Evolutionary conservation across 1,139 yeast species (phyloP).

Genomic region (Blastobotrys arbuscula): DNA sequence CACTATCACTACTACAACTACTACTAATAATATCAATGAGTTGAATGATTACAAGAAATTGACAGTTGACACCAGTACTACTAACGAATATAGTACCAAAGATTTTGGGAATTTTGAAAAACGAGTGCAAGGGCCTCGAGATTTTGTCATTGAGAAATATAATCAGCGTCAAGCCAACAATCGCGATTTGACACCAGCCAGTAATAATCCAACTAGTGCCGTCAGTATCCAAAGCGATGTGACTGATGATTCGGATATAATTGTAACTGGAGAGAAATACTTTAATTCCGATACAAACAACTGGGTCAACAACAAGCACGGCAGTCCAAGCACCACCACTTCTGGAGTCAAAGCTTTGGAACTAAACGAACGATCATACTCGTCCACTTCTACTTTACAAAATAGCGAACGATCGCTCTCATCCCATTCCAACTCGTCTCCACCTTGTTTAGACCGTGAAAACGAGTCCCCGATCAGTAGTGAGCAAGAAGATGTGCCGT

Average conservation of each 20-base stretch:
- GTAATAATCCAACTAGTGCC: neutral
- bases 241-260: slow-evolving; percentile 11
- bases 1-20: no score
- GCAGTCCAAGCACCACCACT: no score
- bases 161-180: no score
- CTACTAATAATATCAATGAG: no score
- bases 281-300: neutral
- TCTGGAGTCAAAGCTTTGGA: neutral
- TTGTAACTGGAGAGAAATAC: slow-evolving; percentile 8
- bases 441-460: slow-evolving; percentile 18
- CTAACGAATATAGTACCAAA: no score
- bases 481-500: slow-evolving; percentile 18
- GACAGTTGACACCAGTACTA: neutral
- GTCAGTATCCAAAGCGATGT: neutral
- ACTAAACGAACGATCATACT: neutral
- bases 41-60: neutral
- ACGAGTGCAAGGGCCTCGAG: slow-evolving; percentile 7
- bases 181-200: neutral
- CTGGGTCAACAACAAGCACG: neutral
- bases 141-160: neutral
- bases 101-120: neutral
- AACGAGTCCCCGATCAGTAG: slow-evolving; percentile 22
- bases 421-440: slow-evolving; percentile 14
- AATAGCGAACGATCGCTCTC: slow-evolving; percentile 13
- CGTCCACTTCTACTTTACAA: neutral